A percentile compares a stretch with the other conserved stretches of the same genome.
Conservation (phyloP, 352 stramenopile genomes). For the Phytophthora colocasiae region DNA sequence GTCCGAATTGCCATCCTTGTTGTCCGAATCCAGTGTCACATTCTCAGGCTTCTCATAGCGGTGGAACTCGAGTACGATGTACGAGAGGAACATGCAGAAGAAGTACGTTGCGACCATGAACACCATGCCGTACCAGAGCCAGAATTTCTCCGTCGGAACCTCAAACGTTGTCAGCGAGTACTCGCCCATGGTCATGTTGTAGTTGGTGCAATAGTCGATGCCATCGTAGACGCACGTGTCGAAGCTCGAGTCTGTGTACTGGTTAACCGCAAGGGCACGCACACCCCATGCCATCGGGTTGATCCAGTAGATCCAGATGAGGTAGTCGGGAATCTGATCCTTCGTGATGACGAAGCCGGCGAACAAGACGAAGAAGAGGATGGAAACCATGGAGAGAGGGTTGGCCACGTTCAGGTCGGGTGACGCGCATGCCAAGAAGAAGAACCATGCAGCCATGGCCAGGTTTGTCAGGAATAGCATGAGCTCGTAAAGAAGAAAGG, state of each 20-base stretch:
- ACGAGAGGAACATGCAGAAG: constrained; percentile 36
- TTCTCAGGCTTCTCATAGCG: constrained; percentile 28
- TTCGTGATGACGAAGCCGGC: constrained; percentile 33
- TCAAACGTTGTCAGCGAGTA: constrained; percentile 28
- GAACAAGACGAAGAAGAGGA: constrained; percentile 35
- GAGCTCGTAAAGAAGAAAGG: too few relatives aligned
- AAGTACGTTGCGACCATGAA: constrained; percentile 24
- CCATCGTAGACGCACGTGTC: constrained; percentile 25
- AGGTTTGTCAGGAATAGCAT: constrained; percentile 49
- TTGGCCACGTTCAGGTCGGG: constrained; percentile 34
- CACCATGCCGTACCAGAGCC: constrained; percentile 31
- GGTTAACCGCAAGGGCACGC: constrained; percentile 29
- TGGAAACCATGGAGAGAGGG: constrained; percentile 23
- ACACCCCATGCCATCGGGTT: constrained; percentile 28
- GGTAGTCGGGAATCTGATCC: constrained; percentile 34
- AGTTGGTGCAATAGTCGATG: constrained; percentile 24
- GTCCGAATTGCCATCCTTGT: too few relatives aligned
- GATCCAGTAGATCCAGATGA: constrained; percentile 42
- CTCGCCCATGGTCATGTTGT: constrained; percentile 25
- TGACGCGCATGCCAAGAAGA: constrained; percentile 24
- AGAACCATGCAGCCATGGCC: constrained; percentile 24
- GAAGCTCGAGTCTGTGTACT: constrained; percentile 29
- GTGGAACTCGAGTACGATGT: constrained; percentile 23
- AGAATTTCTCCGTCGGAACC: constrained; percentile 24
- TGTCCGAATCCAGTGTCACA: constrained; percentile 11